phyloP scores from a whole-genome alignment of 148 eudicot species.

The Nyssa sinensis region DNA sequence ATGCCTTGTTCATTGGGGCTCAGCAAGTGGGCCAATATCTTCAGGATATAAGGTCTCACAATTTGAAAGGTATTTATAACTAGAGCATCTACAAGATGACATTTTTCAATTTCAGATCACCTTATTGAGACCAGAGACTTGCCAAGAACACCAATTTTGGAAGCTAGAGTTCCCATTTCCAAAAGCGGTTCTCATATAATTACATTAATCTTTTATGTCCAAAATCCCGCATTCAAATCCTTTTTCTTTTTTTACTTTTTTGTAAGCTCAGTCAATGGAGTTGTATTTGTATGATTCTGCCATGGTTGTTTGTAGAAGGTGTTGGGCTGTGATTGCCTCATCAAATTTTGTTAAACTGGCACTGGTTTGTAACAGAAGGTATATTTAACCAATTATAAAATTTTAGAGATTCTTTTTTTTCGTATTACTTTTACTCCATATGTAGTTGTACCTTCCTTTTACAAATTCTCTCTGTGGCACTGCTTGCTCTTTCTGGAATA shows the following conservation, averaged over 20 bases:
- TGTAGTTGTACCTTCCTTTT: neutral
- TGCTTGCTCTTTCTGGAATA: neutral
- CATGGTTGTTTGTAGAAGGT: neutral
- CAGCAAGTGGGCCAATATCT: conserved; percentile 71
- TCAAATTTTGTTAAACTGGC: conserved; percentile 6
- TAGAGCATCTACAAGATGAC: neutral
- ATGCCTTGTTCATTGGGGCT: conserved; percentile 75
- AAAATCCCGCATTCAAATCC: neutral
- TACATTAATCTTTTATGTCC: neutral
- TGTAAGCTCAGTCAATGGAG: neutral
- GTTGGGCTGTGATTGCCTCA: neutral
- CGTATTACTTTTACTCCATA: neutral
- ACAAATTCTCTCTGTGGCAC: neutral
- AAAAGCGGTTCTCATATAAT: conserved; percentile 3
- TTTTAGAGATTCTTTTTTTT: neutral
- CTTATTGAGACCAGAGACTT: neutral
- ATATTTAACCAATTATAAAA: too few species aligned
- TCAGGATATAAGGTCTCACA: conserved; percentile 64
- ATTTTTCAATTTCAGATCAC: neutral
- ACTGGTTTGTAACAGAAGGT: neutral
- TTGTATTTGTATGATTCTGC: neutral
- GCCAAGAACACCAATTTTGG: too few species aligned
- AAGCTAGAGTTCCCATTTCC: neutral
- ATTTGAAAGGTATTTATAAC: neutral
- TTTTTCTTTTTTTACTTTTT: neutral